Percentiles rank a stretch among this genome's conserved stretches.
Conservation (phyloP, 257 asterid species). For the Nyctanthes arbortristis region DNA sequence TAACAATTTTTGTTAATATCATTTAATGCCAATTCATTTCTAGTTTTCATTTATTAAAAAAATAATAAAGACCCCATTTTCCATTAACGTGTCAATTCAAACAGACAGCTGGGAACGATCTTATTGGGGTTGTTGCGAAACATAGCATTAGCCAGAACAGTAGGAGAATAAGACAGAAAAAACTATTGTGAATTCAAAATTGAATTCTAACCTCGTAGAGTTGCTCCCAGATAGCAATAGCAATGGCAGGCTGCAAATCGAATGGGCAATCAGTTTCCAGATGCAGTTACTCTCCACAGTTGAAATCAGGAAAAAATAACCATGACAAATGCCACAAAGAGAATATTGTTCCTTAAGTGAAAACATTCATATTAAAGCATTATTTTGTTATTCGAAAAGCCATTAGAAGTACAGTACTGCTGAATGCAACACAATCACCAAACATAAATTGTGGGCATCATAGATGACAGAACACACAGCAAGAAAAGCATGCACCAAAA, state of each 20-base stretch:
- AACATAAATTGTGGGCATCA: background rate
- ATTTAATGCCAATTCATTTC: no score
- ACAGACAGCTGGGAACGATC: no score
- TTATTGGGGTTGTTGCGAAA: no score
- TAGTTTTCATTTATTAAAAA: no score
- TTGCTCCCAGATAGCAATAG: slow-evolving; percentile 92
- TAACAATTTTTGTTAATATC: no score
- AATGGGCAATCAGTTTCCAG: slow-evolving; percentile 23
- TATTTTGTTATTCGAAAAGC: background rate
- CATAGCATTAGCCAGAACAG: no score
- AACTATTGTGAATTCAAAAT: slow-evolving; percentile 19
- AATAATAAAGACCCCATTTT: no score
- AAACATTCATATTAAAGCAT: background rate
- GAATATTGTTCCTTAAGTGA: background rate
- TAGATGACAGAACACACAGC: background rate
- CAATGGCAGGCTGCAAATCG: slow-evolving; percentile 83
- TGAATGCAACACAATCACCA: background rate
- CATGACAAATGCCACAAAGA: background rate
- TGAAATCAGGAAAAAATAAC: background rate
- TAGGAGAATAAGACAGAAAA: background rate
- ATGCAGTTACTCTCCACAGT: background rate
- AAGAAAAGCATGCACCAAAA: background rate
- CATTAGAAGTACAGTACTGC: background rate
- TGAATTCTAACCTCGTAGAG: slow-evolving; percentile 74
- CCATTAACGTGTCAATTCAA: no score